Evolutionary conservation across 345 rosid species (phyloP).

Genomic region (Heritiera fomes): DNA sequence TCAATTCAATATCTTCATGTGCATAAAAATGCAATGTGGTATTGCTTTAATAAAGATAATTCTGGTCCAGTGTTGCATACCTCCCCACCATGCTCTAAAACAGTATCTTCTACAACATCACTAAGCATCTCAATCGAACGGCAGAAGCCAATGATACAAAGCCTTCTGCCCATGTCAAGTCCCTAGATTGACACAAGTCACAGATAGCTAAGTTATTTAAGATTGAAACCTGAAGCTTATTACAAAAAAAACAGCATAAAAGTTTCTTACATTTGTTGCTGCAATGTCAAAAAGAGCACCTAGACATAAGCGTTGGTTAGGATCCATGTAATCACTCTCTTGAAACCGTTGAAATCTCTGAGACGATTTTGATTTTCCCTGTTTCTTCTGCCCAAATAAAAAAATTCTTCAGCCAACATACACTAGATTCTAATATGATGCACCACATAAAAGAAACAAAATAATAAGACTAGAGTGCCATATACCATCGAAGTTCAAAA

Average conservation of each 20-base stretch:
- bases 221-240: not conserved
- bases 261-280: conserved; percentile 71
- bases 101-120: conserved; percentile 92
- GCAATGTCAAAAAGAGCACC: conserved; percentile 93
- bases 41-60: not conserved
- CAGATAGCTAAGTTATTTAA: not conserved
- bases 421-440: not conserved
- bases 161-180: conserved; percentile 85
- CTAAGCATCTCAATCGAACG: conserved; percentile 97
- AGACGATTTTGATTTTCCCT: conserved; percentile 44
- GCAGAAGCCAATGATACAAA: conserved; percentile 92
- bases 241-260: not conserved
- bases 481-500: too few species aligned
- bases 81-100: conserved; percentile 92
- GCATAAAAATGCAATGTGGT: not conserved
- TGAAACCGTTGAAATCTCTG: conserved; percentile 62
- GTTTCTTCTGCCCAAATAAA: conserved; percentile 53
- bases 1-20: not conserved
- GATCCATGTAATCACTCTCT: conserved; percentile 92
- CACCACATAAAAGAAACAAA: not conserved
- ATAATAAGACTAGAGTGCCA: too few species aligned
- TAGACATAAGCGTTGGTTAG: conserved; percentile 72
- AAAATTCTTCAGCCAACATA: not conserved
- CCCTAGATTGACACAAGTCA: conserved; percentile 50
- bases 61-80: conserved; percentile 35